These are phyloP conservation scores for Aspergillus piperis DNA, from an alignment of 2,329 filamentous ascomycete species.

Conservation along the genomic window DNA sequence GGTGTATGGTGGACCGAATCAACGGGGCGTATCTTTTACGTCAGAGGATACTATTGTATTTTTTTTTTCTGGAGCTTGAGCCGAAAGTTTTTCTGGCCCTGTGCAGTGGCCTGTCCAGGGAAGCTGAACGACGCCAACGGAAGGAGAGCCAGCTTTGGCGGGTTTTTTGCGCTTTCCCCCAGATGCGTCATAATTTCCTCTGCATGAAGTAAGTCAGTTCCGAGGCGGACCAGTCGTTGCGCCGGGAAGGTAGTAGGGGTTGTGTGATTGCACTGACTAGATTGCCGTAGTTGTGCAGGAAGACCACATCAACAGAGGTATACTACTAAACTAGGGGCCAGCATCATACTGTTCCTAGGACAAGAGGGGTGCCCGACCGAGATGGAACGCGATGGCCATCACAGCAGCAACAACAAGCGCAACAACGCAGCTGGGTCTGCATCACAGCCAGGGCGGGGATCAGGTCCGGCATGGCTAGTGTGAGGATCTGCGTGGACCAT, in stretches of 20 bases:
- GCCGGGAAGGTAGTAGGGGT: not conserved
- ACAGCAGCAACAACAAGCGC: not conserved
- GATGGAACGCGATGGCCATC: not conserved
- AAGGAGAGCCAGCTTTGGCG: too few species aligned
- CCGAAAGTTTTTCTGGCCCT: not conserved
- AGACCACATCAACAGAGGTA: too few species aligned
- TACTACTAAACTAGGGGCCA: not conserved
- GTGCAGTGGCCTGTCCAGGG: too few species aligned
- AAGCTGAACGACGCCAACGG: not conserved
- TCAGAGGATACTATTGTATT: not conserved
- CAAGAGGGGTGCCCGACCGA: not conserved
- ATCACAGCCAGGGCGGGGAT: not conserved
- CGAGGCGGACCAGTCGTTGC: not conserved
- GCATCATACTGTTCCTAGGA: not conserved
- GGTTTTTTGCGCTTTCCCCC: constrained; percentile 18
- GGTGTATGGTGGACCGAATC: not conserved
- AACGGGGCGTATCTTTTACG: not conserved
- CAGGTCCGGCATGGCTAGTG: not conserved
- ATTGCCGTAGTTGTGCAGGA: not conserved
- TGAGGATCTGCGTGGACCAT: not conserved
- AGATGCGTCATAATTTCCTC: constrained; percentile 34
- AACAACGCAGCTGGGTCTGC: not conserved
- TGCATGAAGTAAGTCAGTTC: constrained; percentile 11
- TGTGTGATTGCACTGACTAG: not conserved
- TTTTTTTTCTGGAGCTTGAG: not conserved